phyloP scores from a whole-genome alignment of 306 rosid genomes.

The Trifolium subterraneum region DNA sequence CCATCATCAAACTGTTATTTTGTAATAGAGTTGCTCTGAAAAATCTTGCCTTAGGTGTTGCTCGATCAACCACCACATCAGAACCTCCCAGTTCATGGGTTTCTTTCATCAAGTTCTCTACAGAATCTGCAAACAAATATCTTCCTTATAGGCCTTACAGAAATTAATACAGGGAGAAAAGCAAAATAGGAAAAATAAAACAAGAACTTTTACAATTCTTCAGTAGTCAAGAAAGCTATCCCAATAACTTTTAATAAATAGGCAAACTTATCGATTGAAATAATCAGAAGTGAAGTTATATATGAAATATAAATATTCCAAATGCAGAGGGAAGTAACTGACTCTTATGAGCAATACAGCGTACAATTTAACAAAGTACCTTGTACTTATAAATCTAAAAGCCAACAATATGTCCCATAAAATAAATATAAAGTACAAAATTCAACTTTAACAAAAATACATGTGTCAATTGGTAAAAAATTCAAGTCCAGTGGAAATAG shows the following conservation, averaged over 20 bases:
- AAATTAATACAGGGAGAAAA: not conserved
- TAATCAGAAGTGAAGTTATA: slow-evolving; percentile 4
- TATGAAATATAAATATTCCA: slow-evolving; percentile 15
- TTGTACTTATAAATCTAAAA: not conserved
- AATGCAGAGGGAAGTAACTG: slow-evolving; percentile 1
- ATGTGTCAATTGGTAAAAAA: not conserved
- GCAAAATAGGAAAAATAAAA: slow-evolving; percentile 1
- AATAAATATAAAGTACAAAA: slow-evolving; percentile 1
- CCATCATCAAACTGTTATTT: slow-evolving; percentile 6
- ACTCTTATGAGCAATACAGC: slow-evolving; percentile 2
- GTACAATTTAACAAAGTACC: not conserved
- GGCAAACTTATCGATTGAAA: slow-evolving; percentile 25
- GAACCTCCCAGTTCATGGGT: slow-evolving; percentile 94
- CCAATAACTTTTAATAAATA: slow-evolving; percentile 3
- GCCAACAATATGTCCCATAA: not conserved
- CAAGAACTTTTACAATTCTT: not conserved
- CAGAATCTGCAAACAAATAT: slow-evolving; percentile 73
- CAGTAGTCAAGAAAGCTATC: not conserved
- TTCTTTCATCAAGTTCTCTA: slow-evolving; percentile 88
- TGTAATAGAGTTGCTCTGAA: slow-evolving; percentile 28
- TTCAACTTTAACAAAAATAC: slow-evolving; percentile 8
- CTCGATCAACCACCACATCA: slow-evolving; percentile 91
- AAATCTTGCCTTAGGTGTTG: slow-evolving; percentile 90
- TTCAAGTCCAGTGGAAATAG: slow-evolving; percentile 22
- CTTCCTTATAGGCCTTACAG: slow-evolving; percentile 33